Base-by-base conservation (phyloP, 2,329 filamentous ascomycete genomes). In the Colletotrichum sp. region DNA sequence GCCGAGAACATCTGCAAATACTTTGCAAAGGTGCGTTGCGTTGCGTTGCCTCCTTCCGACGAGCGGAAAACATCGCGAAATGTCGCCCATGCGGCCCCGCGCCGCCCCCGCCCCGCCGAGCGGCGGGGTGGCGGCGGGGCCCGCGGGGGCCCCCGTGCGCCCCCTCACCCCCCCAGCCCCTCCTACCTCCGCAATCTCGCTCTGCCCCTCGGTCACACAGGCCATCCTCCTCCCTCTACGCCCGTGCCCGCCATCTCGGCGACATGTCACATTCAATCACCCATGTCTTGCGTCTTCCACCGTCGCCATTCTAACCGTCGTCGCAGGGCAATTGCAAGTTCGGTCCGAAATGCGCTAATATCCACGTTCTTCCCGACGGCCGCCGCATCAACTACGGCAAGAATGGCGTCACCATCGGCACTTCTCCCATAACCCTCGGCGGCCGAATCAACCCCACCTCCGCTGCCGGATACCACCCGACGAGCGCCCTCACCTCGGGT, bases 1-100 rank as follows among this genome's bases (percentile, higher is more conserved):
- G 92, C 94, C 67, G 95, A 98, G 84, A 96, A 94, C 77, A 93
- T 98, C 79, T 99, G 97, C 93, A 99, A 99, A 87, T 99, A 99
- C 87, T 99, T 99, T 85, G 94, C 96, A 82, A 99, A 99, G 93
- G 96, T 98, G 88, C 81, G 88, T 84, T 60, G 9, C 60, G 69
- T n/a, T 30, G 39, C 63, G 39, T 48, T 48, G 39, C 39, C 39
- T 48, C 18, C 5, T 48, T 9, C 18, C 18, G 18, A 48, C 39
- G 18, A n/a, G 18, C 67, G n/a, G 18, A 61, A 30, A 12, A 43
- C 16, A 36, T 55, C 16, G 36, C 43, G 39, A 34, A 34, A 16
- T 39, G 66, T 12, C 60, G 15, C 34, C 21, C 9, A 66, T 30
- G 34, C 61, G 61, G 36, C 32, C 32, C 61, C 32, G 28, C 61